phyloP scores from a whole-genome alignment of 768 basidiomycete species.

The Macrolepiota dolichaula region DNA sequence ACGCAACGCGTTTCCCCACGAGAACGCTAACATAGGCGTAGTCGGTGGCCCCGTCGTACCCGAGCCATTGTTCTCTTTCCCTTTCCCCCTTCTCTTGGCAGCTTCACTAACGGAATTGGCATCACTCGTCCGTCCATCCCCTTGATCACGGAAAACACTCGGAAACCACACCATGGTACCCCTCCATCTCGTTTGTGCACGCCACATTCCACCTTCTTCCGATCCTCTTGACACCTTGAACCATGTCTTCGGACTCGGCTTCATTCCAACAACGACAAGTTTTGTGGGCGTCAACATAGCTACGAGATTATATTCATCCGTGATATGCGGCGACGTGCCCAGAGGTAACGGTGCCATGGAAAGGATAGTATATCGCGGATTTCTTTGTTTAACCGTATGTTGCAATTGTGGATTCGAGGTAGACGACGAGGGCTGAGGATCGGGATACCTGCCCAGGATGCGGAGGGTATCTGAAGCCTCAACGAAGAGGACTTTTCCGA shows the following conservation, averaged over 20 bases:
- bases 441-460: slow-evolving; percentile 88
- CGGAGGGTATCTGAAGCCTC: slow-evolving; percentile 93
- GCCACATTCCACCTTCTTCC: slow-evolving; percentile 39
- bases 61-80: slow-evolving; percentile 2
- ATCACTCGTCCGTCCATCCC: slow-evolving; percentile 14
- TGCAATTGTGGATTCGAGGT: slow-evolving; percentile 18
- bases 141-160: slow-evolving; percentile 35
- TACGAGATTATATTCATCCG: slow-evolving; percentile 76
- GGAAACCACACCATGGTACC: slow-evolving; percentile 85
- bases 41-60: slow-evolving; percentile 20
- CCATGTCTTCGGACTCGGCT: slow-evolving; percentile 92
- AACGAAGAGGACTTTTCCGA: slow-evolving; percentile 92
- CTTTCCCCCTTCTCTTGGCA: slow-evolving; percentile 11
- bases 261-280: slow-evolving; percentile 88
- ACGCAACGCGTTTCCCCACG: slow-evolving; percentile 73
- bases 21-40: slow-evolving; percentile 73
- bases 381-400: slow-evolving; percentile 37
- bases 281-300: slow-evolving; percentile 89
- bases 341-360: slow-evolving; percentile 81
- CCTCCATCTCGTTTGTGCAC: slow-evolving; percentile 44
- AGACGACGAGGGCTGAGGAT: slow-evolving; percentile 22
- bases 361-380: slow-evolving; percentile 64
- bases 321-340: slow-evolving; percentile 67
- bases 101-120: slow-evolving; percentile 13
- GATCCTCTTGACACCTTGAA: slow-evolving; percentile 63